These are phyloP conservation scores for Psilocybe azurescens DNA, from an alignment of 768 basidiomycete genomes.

Conservation along the genomic window DNA sequence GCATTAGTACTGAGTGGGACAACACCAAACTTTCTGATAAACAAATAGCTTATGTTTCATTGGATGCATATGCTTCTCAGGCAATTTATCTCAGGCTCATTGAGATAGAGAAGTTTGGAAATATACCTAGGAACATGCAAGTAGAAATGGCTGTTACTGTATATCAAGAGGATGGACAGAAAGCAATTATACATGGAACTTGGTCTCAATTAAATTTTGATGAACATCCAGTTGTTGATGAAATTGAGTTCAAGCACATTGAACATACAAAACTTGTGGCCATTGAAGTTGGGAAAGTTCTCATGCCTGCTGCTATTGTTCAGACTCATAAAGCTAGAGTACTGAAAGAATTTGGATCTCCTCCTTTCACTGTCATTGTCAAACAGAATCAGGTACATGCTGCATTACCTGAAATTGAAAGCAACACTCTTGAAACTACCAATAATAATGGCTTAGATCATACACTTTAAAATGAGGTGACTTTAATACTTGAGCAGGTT, in stretches of 20 bases:
- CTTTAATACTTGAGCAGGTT: no score
- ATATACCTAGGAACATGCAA: conserved; percentile 19
- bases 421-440: background rate
- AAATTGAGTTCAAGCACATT: conserved; percentile 9
- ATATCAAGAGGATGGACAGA: no score
- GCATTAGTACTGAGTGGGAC: conserved; percentile 23
- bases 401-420: background rate
- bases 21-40: conserved; percentile 12
- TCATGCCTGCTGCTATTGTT: conserved; percentile 25
- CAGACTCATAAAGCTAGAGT: conserved; percentile 16
- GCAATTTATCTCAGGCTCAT: conserved; percentile 13
- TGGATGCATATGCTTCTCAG: conserved; percentile 23
- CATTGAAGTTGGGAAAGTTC: conserved; percentile 16
- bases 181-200: no score
- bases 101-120: no score
- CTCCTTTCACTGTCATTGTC: conserved; percentile 21
- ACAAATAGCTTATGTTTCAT: conserved; percentile 23
- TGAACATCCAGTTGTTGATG: background rate
- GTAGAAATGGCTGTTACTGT: no score
- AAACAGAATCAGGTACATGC: conserved; percentile 10
- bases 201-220: no score
- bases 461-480: background rate
- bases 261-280: background rate
- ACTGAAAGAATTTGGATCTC: conserved; percentile 20
- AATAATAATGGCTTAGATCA: background rate